A percentile compares a stretch with the other conserved stretches of the same genome.
Evolutionary conservation across 208 protist genomes (phyloP).

Genomic region (Blechomonas ayalai): DNA sequence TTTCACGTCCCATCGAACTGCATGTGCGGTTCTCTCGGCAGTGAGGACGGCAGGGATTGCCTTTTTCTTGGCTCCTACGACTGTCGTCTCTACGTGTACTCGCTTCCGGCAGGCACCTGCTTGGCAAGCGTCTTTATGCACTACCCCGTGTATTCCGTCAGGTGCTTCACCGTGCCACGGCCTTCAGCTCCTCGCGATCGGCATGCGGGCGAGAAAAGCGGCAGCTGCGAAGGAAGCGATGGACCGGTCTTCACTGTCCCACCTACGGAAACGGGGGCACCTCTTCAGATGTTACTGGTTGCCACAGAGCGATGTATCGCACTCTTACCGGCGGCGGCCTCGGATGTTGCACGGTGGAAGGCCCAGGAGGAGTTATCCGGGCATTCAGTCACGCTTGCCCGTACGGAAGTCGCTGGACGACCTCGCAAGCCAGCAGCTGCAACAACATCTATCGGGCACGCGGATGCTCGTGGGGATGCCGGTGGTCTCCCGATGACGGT

Average conservation of each 20-base stretch:
- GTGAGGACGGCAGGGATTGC: constrained; percentile 18
- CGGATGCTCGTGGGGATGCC: too few species aligned
- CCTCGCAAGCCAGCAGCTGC: too few species aligned
- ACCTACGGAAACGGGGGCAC: too few species aligned
- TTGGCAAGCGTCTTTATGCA: constrained; percentile 71
- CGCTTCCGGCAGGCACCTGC: constrained; percentile 32
- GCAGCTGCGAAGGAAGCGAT: not conserved
- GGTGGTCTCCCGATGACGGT: too few species aligned
- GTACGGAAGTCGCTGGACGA: constrained; percentile 3
- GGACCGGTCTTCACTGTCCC: not conserved
- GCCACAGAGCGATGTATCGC: constrained; percentile 9
- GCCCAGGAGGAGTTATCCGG: constrained; percentile 1
- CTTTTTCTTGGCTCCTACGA: constrained; percentile 79
- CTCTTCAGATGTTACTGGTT: constrained; percentile 10
- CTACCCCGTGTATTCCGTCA: constrained; percentile 62
- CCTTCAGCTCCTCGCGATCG: not conserved
- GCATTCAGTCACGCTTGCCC: constrained; percentile 6
- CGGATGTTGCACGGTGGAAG: constrained; percentile 5
- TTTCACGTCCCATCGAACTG: constrained; percentile 83
- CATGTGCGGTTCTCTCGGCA: constrained; percentile 51
- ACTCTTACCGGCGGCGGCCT: constrained; percentile 10
- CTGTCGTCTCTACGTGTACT: constrained; percentile 76
- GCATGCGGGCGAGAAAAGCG: not conserved
- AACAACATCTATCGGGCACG: too few species aligned
- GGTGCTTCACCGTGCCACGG: constrained; percentile 22